phyloP scores from a whole-genome alignment of 257 asterid species.

The Penstemon barbatus region DNA sequence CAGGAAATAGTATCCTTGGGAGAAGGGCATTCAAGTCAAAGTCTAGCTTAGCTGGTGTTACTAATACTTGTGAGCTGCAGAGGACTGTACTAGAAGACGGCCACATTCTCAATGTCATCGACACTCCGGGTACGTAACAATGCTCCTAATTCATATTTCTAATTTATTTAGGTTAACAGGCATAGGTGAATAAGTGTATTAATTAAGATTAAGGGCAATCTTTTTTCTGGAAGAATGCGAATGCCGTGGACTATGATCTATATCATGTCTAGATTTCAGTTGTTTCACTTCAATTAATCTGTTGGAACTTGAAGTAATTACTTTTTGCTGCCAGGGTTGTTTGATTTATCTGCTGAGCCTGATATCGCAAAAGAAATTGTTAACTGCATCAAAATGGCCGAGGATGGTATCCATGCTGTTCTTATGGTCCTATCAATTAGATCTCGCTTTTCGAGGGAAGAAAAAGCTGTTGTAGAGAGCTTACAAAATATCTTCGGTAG shows the following conservation, averaged over 20 bases:
- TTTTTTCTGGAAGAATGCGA: no score
- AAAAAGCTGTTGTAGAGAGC: conserved; percentile 65
- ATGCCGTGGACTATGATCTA: no score
- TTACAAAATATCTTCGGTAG: conserved; percentile 63
- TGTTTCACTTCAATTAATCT: background rate
- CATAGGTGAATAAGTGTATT: no score
- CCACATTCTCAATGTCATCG: conserved; percentile 67
- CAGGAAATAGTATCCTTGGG: conserved; percentile 77
- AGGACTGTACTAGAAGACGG: conserved; percentile 56
- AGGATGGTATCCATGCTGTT: conserved; percentile 90
- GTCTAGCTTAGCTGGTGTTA: conserved; percentile 82
- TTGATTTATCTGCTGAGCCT: conserved; percentile 52
- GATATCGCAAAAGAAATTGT: conserved; percentile 65
- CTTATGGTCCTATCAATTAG: conserved; percentile 74
- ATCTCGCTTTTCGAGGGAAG: conserved; percentile 75
- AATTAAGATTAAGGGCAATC: no score
- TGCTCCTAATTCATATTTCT: no score
- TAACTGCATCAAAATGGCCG: conserved; percentile 80
- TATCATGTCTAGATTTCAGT: no score
- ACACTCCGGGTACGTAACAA: conserved; percentile 63
- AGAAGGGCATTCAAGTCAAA: conserved; percentile 64
- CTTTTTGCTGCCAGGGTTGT: conserved; percentile 48
- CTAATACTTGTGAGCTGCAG: conserved; percentile 76
- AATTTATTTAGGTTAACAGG: no score
- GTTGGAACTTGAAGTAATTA: background rate